Percentiles rank a stretch among this genome's conserved stretches.
These are phyloP conservation scores for Aspergillus calidoustus DNA, from an alignment of 2,329 filamentous ascomycete genomes.

Conservation along the genomic window DNA sequence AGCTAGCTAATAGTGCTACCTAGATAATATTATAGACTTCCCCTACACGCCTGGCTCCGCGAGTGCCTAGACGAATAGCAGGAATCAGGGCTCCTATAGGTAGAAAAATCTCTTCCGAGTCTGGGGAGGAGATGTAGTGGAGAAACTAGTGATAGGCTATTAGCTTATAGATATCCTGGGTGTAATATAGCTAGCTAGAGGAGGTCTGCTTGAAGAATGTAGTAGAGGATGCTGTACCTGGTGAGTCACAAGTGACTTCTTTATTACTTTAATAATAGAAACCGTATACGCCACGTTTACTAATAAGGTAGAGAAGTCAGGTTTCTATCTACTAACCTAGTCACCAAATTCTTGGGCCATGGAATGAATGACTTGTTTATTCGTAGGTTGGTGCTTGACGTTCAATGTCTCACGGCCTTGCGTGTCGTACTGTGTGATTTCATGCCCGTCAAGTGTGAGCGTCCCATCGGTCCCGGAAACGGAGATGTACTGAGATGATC, in stretches of 20 bases:
- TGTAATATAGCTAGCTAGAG: too few species aligned
- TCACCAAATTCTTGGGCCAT: not conserved
- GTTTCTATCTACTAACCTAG: not conserved
- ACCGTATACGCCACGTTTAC: not conserved
- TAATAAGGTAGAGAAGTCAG: not conserved
- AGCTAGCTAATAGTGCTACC: not conserved
- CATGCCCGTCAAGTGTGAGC: not conserved
- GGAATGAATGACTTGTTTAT: not conserved
- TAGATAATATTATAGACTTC: not conserved
- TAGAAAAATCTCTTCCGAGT: not conserved
- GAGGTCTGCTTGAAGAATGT: too few species aligned
- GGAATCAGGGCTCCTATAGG: not conserved
- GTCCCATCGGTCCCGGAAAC: not conserved
- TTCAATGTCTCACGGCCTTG: too few species aligned
- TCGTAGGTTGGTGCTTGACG: too few species aligned
- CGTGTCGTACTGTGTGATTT: not conserved
- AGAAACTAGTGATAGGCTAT: too few species aligned
- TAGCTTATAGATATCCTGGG: too few species aligned
- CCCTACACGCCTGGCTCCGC: not conserved
- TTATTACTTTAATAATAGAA: not conserved
- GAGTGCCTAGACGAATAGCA: constrained; percentile 1
- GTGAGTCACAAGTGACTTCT: not conserved
- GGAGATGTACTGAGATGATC: not conserved
- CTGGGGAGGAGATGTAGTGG: too few species aligned
- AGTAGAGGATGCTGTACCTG: not conserved